These are phyloP conservation scores for Cystobasidium ongulense DNA, from an alignment of 768 basidiomycete species.

Conservation along the genomic window DNA sequence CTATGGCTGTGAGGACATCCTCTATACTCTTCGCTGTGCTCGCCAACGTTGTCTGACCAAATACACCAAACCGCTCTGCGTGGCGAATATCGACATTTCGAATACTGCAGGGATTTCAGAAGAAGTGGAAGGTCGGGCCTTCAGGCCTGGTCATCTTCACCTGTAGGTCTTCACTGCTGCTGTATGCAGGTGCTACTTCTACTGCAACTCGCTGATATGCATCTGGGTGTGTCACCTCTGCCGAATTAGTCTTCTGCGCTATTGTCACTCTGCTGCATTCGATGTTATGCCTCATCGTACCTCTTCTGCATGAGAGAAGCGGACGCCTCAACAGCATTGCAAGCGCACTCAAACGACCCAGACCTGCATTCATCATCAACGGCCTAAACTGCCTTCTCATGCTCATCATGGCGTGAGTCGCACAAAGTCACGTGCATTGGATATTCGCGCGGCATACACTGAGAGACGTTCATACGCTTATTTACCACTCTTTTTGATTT, in stretches of 20 bases:
- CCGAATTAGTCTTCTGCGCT: not conserved
- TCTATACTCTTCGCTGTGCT: not conserved
- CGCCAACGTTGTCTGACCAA: not conserved
- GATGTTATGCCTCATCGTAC: conserved; percentile 33
- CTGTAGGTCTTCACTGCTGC: conserved; percentile 19
- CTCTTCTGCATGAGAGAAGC: conserved; percentile 23
- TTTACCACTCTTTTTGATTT: conserved; percentile 15
- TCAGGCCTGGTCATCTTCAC: conserved; percentile 27
- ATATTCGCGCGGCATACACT: not conserved
- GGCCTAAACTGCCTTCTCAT: conserved; percentile 6
- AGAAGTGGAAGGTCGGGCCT: conserved; percentile 34
- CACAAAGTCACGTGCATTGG: not conserved
- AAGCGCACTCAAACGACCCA: conserved; percentile 33
- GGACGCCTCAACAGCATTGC: conserved; percentile 31
- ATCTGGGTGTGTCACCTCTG: not conserved
- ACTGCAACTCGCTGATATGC: not conserved
- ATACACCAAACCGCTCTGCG: not conserved
- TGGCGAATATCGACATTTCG: not conserved
- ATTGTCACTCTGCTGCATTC: conserved; percentile 33
- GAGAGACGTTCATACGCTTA: not conserved
- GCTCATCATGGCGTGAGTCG: conserved; percentile 31
- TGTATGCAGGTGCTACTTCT: not conserved
- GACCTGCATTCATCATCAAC: conserved; percentile 36
- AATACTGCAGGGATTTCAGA: conserved; percentile 32
- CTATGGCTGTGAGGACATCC: conserved; percentile 29